Evolutionary conservation across 768 basidiomycete genomes (phyloP).

Genomic region (Lactifluus piperatus): DNA sequence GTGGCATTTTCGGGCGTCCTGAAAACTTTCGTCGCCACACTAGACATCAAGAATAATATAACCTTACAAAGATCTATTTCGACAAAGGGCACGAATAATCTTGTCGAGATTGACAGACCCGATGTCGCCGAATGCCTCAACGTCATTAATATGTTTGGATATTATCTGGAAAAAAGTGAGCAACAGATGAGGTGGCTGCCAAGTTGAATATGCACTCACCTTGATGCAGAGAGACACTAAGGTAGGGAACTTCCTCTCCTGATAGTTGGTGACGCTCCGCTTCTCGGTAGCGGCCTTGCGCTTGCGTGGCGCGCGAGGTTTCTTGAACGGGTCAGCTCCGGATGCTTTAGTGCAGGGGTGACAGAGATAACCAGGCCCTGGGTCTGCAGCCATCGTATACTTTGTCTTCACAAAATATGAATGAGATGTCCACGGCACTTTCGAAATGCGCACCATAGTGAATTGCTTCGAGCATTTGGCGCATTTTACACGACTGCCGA

Average conservation of each 20-base stretch:
- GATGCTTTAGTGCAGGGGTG: conserved; percentile 72
- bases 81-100: conserved; percentile 74
- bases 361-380: conserved; percentile 74
- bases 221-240: conserved; percentile 77
- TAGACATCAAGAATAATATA: not conserved
- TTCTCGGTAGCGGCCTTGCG: conserved; percentile 57
- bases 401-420: conserved; percentile 48
- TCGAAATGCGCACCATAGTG: conserved; percentile 59
- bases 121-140: conserved; percentile 84
- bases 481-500: conserved; percentile 76
- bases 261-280: conserved; percentile 57
- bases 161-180: conserved; percentile 49
- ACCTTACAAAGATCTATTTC: conserved; percentile 70
- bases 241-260: conserved; percentile 58
- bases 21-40: not conserved
- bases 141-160: conserved; percentile 78
- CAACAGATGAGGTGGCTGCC: not conserved
- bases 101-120: conserved; percentile 77
- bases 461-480: conserved; percentile 77
- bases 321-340: conserved; percentile 83
- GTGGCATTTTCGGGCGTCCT: conserved; percentile 74
- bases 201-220: conserved; percentile 32
- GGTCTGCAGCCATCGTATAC: conserved; percentile 71
- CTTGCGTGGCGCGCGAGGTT: conserved; percentile 50
- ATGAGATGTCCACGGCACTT: not conserved